A percentile compares a stretch with the other conserved stretches of the same genome.
phyloP scores from a whole-genome alignment of 2,329 filamentous ascomycete species.

The Colletotrichum sp. region DNA sequence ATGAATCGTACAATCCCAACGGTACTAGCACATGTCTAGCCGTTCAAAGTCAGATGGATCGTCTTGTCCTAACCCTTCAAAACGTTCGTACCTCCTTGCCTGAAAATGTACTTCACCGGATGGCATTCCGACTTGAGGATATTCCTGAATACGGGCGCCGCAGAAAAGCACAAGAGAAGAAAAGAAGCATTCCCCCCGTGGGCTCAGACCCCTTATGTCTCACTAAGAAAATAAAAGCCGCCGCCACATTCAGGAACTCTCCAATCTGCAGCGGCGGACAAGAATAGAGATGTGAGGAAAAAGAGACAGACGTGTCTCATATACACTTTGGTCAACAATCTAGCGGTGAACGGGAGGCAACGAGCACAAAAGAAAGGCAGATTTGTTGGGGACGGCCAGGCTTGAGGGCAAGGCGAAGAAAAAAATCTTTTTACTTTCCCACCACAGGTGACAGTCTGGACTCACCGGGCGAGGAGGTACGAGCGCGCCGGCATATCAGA shows the following conservation, averaged over 20 bases:
- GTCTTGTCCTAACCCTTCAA: neutral
- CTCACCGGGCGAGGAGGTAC: neutral
- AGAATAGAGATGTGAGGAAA: neutral
- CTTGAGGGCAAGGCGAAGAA: neutral
- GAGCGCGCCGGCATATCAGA: neutral
- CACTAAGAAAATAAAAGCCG: neutral
- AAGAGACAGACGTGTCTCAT: neutral
- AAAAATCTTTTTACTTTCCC: neutral
- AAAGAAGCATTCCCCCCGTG: neutral
- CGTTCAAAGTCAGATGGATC: neutral
- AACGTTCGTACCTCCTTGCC: neutral
- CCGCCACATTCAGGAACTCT: neutral
- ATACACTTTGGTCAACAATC: constrained; percentile 1
- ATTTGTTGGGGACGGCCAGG: constrained; percentile 11
- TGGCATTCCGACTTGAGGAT: neutral
- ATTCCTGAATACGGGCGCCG: neutral
- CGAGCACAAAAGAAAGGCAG: neutral
- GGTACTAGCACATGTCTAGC: neutral
- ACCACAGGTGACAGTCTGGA: neutral
- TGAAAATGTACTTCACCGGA: neutral
- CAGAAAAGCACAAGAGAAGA: neutral
- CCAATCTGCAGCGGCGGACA: neutral
- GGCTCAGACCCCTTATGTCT: neutral
- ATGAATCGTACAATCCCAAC: neutral
- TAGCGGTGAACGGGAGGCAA: neutral